These are phyloP conservation scores for Podaxis carcinomalis DNA, from an alignment of 768 basidiomycete genomes.

Conservation along the genomic window DNA sequence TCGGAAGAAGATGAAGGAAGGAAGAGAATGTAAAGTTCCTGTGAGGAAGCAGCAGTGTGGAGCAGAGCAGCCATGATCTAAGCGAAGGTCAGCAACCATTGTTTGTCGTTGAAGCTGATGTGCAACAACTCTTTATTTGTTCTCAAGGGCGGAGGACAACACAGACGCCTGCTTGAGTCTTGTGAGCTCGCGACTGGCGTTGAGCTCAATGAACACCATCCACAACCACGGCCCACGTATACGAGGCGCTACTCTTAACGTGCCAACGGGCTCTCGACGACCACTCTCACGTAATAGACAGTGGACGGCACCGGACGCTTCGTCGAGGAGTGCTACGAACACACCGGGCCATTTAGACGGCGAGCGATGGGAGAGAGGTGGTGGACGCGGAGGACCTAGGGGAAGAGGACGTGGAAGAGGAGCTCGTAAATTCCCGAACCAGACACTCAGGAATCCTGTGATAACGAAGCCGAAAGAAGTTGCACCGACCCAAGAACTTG, in stretches of 20 bases:
- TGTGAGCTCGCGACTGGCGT: background rate
- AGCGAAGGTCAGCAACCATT: background rate
- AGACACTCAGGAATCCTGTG: conserved; percentile 31
- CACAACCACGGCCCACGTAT: conserved; percentile 18
- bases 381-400: conserved; percentile 47
- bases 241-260: conserved; percentile 6
- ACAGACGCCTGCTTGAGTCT: background rate
- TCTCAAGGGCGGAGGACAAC: background rate
- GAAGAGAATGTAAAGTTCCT: background rate
- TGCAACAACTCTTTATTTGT: background rate
- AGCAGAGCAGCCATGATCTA: background rate
- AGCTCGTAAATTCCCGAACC: conserved; percentile 35
- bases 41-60: background rate
- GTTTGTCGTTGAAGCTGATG: background rate
- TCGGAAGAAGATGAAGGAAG: conserved; percentile 4
- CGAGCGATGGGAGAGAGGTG: conserved; percentile 64
- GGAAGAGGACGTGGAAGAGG: conserved; percentile 32
- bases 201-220: conserved; percentile 9
- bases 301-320: conserved; percentile 48
- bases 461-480: conserved; percentile 23
- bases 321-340: conserved; percentile 28
- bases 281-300: conserved; percentile 51
- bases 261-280: conserved; percentile 19
- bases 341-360: conserved; percentile 37
- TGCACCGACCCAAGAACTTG: conserved; percentile 26